These are phyloP conservation scores for Daedalea quercina DNA, from an alignment of 768 basidiomycete species.

Conservation along the genomic window DNA sequence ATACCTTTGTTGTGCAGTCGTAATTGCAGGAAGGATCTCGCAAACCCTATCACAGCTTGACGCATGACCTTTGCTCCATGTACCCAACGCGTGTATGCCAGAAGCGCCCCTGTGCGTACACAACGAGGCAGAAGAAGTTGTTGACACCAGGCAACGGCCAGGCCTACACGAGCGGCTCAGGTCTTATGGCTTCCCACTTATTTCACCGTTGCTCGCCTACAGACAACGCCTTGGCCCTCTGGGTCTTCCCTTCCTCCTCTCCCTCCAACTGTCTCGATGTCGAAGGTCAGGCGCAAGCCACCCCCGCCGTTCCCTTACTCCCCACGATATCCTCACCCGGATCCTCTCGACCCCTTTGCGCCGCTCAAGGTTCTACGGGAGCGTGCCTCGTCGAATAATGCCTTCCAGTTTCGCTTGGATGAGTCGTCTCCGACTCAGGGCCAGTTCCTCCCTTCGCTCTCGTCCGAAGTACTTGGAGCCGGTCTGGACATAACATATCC, in stretches of 20 bases:
- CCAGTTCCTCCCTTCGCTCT: not conserved
- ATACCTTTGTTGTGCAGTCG: too few relatives aligned
- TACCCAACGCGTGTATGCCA: not conserved
- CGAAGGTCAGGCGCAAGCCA: constrained; percentile 46
- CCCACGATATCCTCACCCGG: constrained; percentile 56
- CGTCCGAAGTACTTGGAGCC: not conserved
- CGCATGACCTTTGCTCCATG: too few relatives aligned
- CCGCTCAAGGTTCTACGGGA: constrained; percentile 60
- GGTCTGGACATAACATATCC: constrained; percentile 4
- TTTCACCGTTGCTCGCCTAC: not conserved
- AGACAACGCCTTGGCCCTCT: not conserved
- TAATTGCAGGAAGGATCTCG: too few relatives aligned
- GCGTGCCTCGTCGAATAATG: constrained; percentile 38
- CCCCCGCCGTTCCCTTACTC: constrained; percentile 45
- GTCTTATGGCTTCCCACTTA: not conserved
- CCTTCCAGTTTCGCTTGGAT: constrained; percentile 1
- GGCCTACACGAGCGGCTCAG: constrained; percentile 2
- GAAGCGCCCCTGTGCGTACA: not conserved
- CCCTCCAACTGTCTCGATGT: constrained; percentile 1
- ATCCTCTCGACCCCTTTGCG: constrained; percentile 65
- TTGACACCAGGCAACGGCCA: not conserved
- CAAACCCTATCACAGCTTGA: too few relatives aligned
- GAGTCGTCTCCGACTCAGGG: not conserved
- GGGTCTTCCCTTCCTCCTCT: not conserved
- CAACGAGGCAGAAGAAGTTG: constrained; percentile 1